Evolutionary conservation across 331 rosid species (phyloP), one percentile per base, ranked within the genome.

Genomic region (Telfairia occidentalis): DNA sequence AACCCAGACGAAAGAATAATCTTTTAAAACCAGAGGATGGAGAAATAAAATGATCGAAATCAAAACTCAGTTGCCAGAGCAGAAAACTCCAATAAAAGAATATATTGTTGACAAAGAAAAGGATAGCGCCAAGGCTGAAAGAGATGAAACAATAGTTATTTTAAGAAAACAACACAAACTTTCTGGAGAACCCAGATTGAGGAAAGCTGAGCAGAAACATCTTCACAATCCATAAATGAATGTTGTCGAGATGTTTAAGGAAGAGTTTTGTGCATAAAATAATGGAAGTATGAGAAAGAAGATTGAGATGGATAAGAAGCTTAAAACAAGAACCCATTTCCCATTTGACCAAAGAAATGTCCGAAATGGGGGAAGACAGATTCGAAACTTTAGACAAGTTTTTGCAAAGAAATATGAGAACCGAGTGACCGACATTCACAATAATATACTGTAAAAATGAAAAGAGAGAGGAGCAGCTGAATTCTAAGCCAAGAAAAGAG

Each of bases 351-450:
- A 67, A 83, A 81, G 63, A 69, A 81, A 37, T 21, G 48, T 5
- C 1, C 2, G n/a, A 64, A 35, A 86, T 32, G 63, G 50, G 40
- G 23, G 79, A 74, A 74, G 78, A 76, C 48, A 83, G 85, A 88
- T 91, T 88, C 89, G 83, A 87, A 87, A 84, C 96, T 91, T 85
- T 77, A 83, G 75, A 82, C 59, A 78, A 71, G 49, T 79, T 78
- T 80, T 82, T 60, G 81, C 73, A 82, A 74, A 84, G 79, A 81
- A 84, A 86, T 85, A 78, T 71, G 60, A 60, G 48, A 76, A 28
- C 24, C 13, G 34, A 46, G 65, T 45, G 85, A 81, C 86, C 83
- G 86, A 89, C 86, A 79, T 71, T 79, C 69, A 48, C 26, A 78
- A 53, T 48, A 48, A 43, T 63, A 63, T 73, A 21, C 24, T 32